Conservation (phyloP, 2,329 filamentous ascomycete species). For the Arachnomyces sp. region DNA sequence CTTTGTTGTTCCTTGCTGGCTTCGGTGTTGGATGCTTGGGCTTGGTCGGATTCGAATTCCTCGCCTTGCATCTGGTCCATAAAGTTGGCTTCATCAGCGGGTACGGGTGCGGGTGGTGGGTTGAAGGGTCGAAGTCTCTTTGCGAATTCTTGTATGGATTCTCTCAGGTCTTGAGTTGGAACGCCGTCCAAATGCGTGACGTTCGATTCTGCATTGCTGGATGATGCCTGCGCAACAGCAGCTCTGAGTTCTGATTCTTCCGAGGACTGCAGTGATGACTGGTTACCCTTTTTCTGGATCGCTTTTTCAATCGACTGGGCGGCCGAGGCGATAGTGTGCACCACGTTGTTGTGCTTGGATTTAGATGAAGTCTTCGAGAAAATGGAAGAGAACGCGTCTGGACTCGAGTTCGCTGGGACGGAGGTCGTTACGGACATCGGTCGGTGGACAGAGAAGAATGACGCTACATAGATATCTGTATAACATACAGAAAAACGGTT, state of each 20-base stretch:
- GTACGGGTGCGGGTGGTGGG: slow-evolving; percentile 70
- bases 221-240: slow-evolving; percentile 20
- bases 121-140: slow-evolving; percentile 72
- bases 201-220: slow-evolving; percentile 25
- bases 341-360: slow-evolving; percentile 49
- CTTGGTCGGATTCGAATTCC: slow-evolving; percentile 28
- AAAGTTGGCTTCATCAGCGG: slow-evolving; percentile 42
- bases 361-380: slow-evolving; percentile 53
- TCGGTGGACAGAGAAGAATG: slow-evolving; percentile 92
- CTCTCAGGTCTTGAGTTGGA: slow-evolving; percentile 54
- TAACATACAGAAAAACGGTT: slow-evolving; percentile 4
- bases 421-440: slow-evolving; percentile 82
- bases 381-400: slow-evolving; percentile 75
- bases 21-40: slow-evolving; percentile 19
- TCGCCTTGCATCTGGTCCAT: slow-evolving; percentile 29
- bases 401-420: slow-evolving; percentile 63
- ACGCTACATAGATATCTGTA: slow-evolving; percentile 75
- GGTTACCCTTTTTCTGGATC: slow-evolving; percentile 41
- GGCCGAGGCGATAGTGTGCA: slow-evolving; percentile 54
- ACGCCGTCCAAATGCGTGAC: slow-evolving; percentile 34
- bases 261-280: slow-evolving; percentile 12
- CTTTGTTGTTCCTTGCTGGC: slow-evolving; percentile 31
- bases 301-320: slow-evolving; percentile 38
- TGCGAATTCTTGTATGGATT: slow-evolving; percentile 62
- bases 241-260: slow-evolving; percentile 28